Evolutionary conservation across 2,329 filamentous ascomycete genomes (phyloP), one percentile per base, ranked within the genome.

Genomic region (Beauveria australis): DNA sequence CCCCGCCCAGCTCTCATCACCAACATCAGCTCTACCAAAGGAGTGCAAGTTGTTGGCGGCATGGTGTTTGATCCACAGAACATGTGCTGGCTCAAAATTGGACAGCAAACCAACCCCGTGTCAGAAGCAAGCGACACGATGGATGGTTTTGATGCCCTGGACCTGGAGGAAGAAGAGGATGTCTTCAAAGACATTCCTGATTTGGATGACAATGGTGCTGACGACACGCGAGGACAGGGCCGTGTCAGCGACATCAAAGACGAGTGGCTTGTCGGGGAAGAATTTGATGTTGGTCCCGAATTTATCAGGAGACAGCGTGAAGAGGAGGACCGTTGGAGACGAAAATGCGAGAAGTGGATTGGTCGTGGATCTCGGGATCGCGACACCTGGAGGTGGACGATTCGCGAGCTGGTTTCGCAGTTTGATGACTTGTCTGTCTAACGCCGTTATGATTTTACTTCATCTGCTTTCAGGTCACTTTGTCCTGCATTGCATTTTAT

Each of bases 11-110:
- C 93, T 6, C 81, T 99, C 19, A 99, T 99, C 68, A 92, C 92
- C 53, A 94, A 96, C 66, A 90, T 97, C 65, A 89, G 89, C 59
- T 82, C 87, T 5, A 87, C 88, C 63, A 90, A 93, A 69, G 92
- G 91, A 63, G 89, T 96, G 16, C 92, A 97, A 74, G 89, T 97
- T 41, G 92, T 97, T 61, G 90, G 92, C n/a, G 91, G 92, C 66
- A 99, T 99, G 94, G 89, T 97, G 10, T 99, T 97, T 72, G 94
- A 99, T 70, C 94, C 94, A 3, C 88, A 91, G 64, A 91, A 91
- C 67, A 97, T 99, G 93, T 95, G 92, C 72, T 99, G 94, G 94
- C 81, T 97, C 61, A 97, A 96, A 73, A 79, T 94, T 63, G 78
- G 81, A 52, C 73, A 78, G 19, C 71, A 80, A 33, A 72, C 72